Evolutionary conservation across 1,284 basidiomycete species (phyloP), one percentile per base, ranked within the genome.

Genomic region (Irpex sp.): DNA sequence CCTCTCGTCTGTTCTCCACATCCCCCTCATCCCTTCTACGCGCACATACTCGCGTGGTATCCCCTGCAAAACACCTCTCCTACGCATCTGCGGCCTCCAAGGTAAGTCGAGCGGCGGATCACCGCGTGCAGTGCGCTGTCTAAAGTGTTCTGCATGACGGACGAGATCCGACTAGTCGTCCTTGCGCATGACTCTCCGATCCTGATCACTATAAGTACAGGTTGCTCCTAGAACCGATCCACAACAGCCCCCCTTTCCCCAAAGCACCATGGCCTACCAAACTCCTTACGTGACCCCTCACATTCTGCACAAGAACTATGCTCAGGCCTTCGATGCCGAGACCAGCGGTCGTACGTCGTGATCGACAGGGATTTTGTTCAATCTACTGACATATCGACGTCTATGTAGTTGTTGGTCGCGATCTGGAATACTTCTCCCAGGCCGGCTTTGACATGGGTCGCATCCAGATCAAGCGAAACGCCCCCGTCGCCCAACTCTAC

Each of bases 381-480:
- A 19, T 37, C 59, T 36, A 49, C 56, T 33, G 39, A 46, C 26
- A 53, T 67, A 68, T 50, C 21, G 8, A 33, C 50, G 17, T 57
- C 54, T 17, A 5, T 19, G 15, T 70, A 93, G 90, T 95, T 73
- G 89, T 97, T 72, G 95, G 94, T 69, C 89, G 88, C 70, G 94
- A 98, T 75, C 86, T 99, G 73, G 92, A 95, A 78, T 95, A 97
- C 81, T 98, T 98, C 87, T 99, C 97, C 60, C 92, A 98, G 79
- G 97, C 97, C 66, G 97, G 97, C 68, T 99, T 99, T 80, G 97
- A 99, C 81, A 97, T 99, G 93, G 86, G 91, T 72, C 86, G 87
- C 69, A 90, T 93, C 76, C 86, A 89, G 71, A 80, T 92, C 71
- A 92, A 97, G 85, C 94, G 97, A 77, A 99, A 99, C 72, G 96